Percentiles rank a stretch among this genome's conserved stretches.
Evolutionary conservation across 257 asterid genomes (phyloP).

Genomic region (Forsythia viridissima): DNA sequence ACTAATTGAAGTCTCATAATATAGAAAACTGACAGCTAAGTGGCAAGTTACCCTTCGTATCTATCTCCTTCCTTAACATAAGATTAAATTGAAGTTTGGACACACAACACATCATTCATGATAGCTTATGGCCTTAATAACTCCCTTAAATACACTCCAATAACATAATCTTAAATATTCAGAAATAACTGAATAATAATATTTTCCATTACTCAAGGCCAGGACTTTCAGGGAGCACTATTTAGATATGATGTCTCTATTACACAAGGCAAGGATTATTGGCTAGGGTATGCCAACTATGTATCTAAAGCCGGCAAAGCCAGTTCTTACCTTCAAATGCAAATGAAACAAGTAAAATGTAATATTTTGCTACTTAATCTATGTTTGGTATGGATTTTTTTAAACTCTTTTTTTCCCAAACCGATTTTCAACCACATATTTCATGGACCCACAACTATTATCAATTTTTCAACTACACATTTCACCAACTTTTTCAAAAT

Average conservation of each 20-base stretch:
- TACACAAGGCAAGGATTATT: neutral
- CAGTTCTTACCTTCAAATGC: neutral
- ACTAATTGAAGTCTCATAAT: neutral
- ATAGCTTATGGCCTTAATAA: neutral
- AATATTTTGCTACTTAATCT: neutral
- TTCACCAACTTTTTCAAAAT: too few species aligned
- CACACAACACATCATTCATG: neutral
- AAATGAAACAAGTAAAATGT: neutral
- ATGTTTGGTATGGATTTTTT: too few species aligned
- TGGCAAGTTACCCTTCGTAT: neutral
- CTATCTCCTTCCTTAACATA: slow-evolving; percentile 6
- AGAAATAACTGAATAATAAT: neutral
- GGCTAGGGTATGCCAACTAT: neutral
- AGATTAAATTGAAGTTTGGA: neutral
- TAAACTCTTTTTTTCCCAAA: too few species aligned
- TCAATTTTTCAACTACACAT: too few species aligned
- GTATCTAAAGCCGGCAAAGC: neutral
- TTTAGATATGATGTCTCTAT: neutral
- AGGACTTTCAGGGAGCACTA: neutral
- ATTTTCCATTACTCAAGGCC: neutral
- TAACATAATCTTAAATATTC: neutral
- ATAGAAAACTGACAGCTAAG: slow-evolving; percentile 14
- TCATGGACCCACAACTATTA: too few species aligned
- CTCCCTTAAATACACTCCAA: neutral
- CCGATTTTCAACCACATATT: too few species aligned